phyloP scores from a whole-genome alignment of 371 early-diverging fungal species.

The Polyrhizophydium stewartii region DNA sequence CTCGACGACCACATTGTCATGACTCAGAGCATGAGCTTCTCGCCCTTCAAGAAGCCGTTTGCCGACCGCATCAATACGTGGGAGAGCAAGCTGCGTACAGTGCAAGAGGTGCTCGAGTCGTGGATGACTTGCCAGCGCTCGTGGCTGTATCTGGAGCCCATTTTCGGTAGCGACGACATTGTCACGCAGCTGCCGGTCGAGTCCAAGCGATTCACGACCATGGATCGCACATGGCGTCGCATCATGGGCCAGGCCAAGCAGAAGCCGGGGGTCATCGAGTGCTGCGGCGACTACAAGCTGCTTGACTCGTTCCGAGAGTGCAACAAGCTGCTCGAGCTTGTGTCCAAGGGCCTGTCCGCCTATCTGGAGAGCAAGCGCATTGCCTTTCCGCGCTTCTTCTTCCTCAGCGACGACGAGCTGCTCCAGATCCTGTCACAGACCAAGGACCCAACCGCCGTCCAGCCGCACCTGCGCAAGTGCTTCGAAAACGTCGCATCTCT shows the following conservation, averaged over 20 bases:
- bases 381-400: slow-evolving; percentile 57
- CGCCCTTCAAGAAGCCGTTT: slow-evolving; percentile 57
- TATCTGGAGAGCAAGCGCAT: slow-evolving; percentile 57
- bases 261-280: slow-evolving; percentile 47
- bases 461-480: slow-evolving; percentile 56
- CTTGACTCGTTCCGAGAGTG: slow-evolving; percentile 52
- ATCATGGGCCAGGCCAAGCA: slow-evolving; percentile 45
- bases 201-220: slow-evolving; percentile 52
- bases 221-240: slow-evolving; percentile 55
- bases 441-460: slow-evolving; percentile 56
- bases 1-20: slow-evolving; percentile 59
- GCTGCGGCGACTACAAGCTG: slow-evolving; percentile 48
- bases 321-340: slow-evolving; percentile 56
- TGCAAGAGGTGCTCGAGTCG: slow-evolving; percentile 55
- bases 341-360: slow-evolving; percentile 54
- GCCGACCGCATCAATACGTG: slow-evolving; percentile 47
- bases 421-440: slow-evolving; percentile 58
- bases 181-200: slow-evolving; percentile 53
- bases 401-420: slow-evolving; percentile 58
- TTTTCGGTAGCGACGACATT: slow-evolving; percentile 56
- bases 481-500: slow-evolving; percentile 53
- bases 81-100: slow-evolving; percentile 49
- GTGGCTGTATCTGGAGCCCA: slow-evolving; percentile 59
- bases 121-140: slow-evolving; percentile 55
- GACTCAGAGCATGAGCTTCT: slow-evolving; percentile 57